Base-by-base conservation (phyloP, 2,329 filamentous ascomycete genomes). In the Fusarium circinatum region DNA sequence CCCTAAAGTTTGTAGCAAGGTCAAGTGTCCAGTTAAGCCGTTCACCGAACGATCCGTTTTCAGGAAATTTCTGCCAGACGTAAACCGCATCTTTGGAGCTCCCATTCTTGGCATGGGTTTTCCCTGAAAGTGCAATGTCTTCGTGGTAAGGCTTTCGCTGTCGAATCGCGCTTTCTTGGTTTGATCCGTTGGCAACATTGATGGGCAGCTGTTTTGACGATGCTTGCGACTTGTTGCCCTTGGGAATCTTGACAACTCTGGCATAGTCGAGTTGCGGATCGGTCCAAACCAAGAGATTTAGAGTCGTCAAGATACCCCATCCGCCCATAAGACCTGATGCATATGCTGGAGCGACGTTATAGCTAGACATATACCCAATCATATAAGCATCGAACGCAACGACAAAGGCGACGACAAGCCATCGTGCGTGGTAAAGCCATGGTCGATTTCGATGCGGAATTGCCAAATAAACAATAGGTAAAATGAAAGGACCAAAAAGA, bases 21-120 rank as follows among this genome's bases (percentile, higher is more conserved):
- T 91, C 89, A 22, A 85, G 76, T 2, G 85, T 82, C 90, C 90
- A 92, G 71, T 82, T 82, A 13, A 91, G 78, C 17, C 90, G 85
- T 45, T 86, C 80, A 30, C 77, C 58, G 51, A 90, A 86, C 1
- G 86, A 79, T 4, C 80, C 86, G 7, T 86, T 78, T 8, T 84
- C 83, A 1, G 90, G 90, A 71, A 87, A 92, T 2, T 85, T 80
- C 77, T 92, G 86, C 90, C 90, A 92, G 75, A 87, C 86, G 63
- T 90, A 91, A 65, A 88, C 85, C 51, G 82, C 82, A 10, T 81
- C 80, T 24, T 82, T 76, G 1, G 54, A 49, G 18, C 22, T 17
- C 13, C 38, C 41, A 32, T 59, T 38, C 24, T 67, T 52, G n/a
- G 30, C 22, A n/a, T 41, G 51, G 26, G 30, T 34, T n/a, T 45